Evolutionary conservation across 1,284 basidiomycete species (phyloP).

Genomic region (Violaceomyces palustris): DNA sequence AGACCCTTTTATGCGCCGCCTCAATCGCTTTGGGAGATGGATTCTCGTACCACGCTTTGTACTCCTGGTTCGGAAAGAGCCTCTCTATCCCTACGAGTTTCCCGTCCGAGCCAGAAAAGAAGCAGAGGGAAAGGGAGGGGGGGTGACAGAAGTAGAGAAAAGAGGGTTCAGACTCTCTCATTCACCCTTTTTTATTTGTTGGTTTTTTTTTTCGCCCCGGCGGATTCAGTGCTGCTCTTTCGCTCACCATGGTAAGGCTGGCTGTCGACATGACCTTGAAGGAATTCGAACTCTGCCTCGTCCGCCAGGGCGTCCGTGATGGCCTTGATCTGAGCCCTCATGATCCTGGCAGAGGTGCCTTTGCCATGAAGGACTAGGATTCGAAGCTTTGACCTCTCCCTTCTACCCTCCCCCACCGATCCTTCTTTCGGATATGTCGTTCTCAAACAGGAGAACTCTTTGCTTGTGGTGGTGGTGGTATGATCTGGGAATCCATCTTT

Average conservation of each 20-base stretch:
- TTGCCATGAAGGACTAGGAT: constrained; percentile 29
- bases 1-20: constrained; percentile 9
- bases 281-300: constrained; percentile 13
- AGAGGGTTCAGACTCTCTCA: too few species aligned
- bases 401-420: too few species aligned
- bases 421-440: too few species aligned
- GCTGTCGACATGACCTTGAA: constrained; percentile 10
- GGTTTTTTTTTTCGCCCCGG: too few species aligned
- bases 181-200: too few species aligned
- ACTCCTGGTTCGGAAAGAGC: constrained; percentile 14
- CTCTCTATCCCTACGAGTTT: constrained; percentile 28
- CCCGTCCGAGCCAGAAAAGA: too few species aligned
- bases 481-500: too few species aligned
- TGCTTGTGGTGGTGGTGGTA: too few species aligned
- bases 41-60: constrained; percentile 25
- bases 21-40: constrained; percentile 9
- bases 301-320: constrained; percentile 11
- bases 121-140: too few species aligned
- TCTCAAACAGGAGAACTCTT: too few species aligned
- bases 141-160: too few species aligned
- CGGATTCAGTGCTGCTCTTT: too few species aligned
- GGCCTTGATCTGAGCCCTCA: constrained; percentile 30
- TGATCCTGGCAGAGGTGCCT: constrained; percentile 24
- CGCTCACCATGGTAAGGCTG: constrained; percentile 27
- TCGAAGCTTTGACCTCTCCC: constrained; percentile 5